These are phyloP conservation scores for Penicillium atrosanguineum DNA, from an alignment of 495 filamentous ascomycete genomes.

Conservation along the genomic window DNA sequence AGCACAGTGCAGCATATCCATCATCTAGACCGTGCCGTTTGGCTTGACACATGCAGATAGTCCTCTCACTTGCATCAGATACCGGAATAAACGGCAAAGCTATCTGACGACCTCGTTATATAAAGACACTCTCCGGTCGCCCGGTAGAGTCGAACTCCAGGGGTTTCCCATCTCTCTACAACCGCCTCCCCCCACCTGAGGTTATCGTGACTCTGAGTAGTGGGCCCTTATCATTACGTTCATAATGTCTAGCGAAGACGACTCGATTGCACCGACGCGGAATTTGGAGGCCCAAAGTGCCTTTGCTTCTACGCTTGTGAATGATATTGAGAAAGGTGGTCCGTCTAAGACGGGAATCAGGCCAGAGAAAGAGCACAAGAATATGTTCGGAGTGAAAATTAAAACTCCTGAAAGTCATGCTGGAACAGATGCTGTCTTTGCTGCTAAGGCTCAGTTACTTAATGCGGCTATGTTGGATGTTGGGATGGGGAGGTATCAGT, in stretches of 20 bases:
- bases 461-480: too few relatives aligned
- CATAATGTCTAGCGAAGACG: not conserved
- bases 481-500: slow-evolving; percentile 79
- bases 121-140: too few relatives aligned
- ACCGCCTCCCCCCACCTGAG: not conserved
- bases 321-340: slow-evolving; percentile 17
- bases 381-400: slow-evolving; percentile 5
- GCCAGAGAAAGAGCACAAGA: slow-evolving; percentile 8
- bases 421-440: slow-evolving; percentile 17
- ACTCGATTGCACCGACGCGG: slow-evolving; percentile 3
- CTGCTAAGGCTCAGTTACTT: too few relatives aligned
- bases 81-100: too few relatives aligned
- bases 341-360: slow-evolving; percentile 6
- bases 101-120: too few relatives aligned
- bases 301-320: slow-evolving; percentile 19
- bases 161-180: not conserved
- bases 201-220: not conserved
- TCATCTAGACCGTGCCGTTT: too few relatives aligned
- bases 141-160: too few relatives aligned
- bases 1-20: too few relatives aligned
- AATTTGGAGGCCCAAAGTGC: slow-evolving; percentile 21
- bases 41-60: too few relatives aligned
- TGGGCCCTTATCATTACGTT: too few relatives aligned
- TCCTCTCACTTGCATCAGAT: too few relatives aligned
- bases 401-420: slow-evolving; percentile 4